Evolutionary conservation across 2,329 filamentous ascomycete genomes (phyloP), one percentile per base, ranked within the genome.

Genomic region (Diaporthe ampelina): DNA sequence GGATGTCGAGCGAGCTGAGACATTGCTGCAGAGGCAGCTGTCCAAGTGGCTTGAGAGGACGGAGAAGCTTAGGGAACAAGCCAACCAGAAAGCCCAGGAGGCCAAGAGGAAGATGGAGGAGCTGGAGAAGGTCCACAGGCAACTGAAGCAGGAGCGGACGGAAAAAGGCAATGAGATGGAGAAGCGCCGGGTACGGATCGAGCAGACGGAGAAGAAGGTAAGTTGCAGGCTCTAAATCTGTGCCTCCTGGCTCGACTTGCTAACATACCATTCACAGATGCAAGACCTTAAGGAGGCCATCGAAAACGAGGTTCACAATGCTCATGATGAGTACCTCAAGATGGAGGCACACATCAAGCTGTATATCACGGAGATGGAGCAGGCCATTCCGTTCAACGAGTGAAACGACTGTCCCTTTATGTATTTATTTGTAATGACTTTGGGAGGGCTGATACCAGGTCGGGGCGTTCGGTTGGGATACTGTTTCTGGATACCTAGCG

Each of bases 311-410:
- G 93, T 98, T 11, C 94, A 97, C 81, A 91, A 91, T 73, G 95
- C 97, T 0, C 92, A 97, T 79, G 95, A 97, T 78, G 95, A 98
- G 86, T 99, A 98, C 84, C 89, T 97, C 81, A 98, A 98, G 91
- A 93, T 99, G 91, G 96, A 98, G 83, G 93, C 95, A 50, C 97
- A 99, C 82, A 97, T 99, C 83, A 96, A 95, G 84, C 88, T 98
- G 76, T 99, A 99, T 86, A 97, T 99, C 81, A 97, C 94, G 6
- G 97, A 99, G 88, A 98, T 99, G 95, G 97, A 98, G 85, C 95
- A 98, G 84, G 93, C 92, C 73, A 91, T 97, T 78, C 86, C 78
- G 81, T 70, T 63, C 5, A 21, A 54, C 21, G 74, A 74, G 24
- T 67, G 58, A 73, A 61, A 26, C 9, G 37, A 59, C 35, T 50